Evolutionary conservation across 306 rosid genomes (phyloP), one percentile per base, ranked within the genome.

Genomic region (Boehmeria nivea): DNA sequence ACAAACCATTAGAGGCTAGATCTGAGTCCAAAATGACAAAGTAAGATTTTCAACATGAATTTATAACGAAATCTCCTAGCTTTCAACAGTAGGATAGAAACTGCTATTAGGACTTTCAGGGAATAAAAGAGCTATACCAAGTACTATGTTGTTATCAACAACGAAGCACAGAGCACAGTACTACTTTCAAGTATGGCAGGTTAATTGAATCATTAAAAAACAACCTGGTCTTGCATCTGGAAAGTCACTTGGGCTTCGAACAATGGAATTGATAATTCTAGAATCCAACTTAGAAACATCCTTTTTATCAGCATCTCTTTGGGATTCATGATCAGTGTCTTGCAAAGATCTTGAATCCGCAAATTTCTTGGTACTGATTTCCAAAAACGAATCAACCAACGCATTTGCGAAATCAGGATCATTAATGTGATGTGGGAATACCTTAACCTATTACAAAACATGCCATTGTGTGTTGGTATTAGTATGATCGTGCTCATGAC

Each of bases 151-250:
- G n/a, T n/a, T n/a, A n/a, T n/a, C n/a, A n/a, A n/a, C n/a, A n/a
- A n/a, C n/a, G n/a, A n/a, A n/a, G n/a, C n/a, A n/a, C n/a, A n/a
- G n/a, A n/a, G n/a, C n/a, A n/a, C n/a, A n/a, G n/a, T n/a, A n/a
- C n/a, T n/a, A n/a, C n/a, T n/a, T n/a, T n/a, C n/a, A n/a, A n/a
- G n/a, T n/a, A n/a, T n/a, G n/a, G n/a, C n/a, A n/a, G n/a, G n/a
- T n/a, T n/a, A n/a, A n/a, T n/a, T n/a, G n/a, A n/a, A n/a, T n/a
- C n/a, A n/a, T n/a, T n/a, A n/a, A 64, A 61, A n/a, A 21, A 38
- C 51, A 70, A 90, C 97, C 97, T 86, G 83, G 78, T 68, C 63
- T 84, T 66, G 95, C 86, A 71, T 87, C 82, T 65, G 97, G 94
- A 73, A 86, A 86, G 68, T 86, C 84, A 53, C 67, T 80, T 46